Evolutionary conservation across 441 rosid species (phyloP).

Genomic region (Populus hybrid): DNA sequence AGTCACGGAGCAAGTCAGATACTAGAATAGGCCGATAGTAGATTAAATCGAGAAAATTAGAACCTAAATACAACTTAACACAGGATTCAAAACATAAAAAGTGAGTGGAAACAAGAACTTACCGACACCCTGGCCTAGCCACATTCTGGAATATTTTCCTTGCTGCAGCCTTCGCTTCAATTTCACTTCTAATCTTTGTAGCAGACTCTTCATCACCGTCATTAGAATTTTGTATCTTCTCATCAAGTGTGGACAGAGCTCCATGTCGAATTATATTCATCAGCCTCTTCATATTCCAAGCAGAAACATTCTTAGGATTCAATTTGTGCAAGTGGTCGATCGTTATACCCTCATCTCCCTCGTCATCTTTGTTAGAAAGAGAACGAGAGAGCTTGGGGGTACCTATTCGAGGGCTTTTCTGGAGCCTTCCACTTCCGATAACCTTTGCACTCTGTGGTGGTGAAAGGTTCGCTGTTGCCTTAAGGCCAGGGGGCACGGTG

Average conservation of each 20-base stretch:
- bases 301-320: conserved; percentile 48
- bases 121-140: conserved; percentile 62
- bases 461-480: conserved; percentile 23
- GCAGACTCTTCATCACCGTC: conserved; percentile 60
- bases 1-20: neutral
- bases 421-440: conserved; percentile 55
- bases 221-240: conserved; percentile 46
- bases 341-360: conserved; percentile 41
- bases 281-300: conserved; percentile 58
- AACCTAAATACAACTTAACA: neutral
- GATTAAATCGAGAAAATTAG: neutral
- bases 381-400: conserved; percentile 35
- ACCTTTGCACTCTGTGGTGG: conserved; percentile 27
- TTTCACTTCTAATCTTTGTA: conserved; percentile 61
- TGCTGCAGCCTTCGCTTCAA: conserved; percentile 79
- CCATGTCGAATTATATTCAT: conserved; percentile 41
- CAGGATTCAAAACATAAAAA: neutral
- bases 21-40: neutral
- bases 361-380: conserved; percentile 27
- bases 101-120: conserved; percentile 3
- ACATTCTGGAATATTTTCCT: conserved; percentile 74
- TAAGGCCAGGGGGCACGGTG: conserved; percentile 39
- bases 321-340: conserved; percentile 47
- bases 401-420: conserved; percentile 49
- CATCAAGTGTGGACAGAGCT: conserved; percentile 44